Evolutionary conservation across 768 basidiomycete species (phyloP).

Genomic region (Tubosaeta brunneosetosa): DNA sequence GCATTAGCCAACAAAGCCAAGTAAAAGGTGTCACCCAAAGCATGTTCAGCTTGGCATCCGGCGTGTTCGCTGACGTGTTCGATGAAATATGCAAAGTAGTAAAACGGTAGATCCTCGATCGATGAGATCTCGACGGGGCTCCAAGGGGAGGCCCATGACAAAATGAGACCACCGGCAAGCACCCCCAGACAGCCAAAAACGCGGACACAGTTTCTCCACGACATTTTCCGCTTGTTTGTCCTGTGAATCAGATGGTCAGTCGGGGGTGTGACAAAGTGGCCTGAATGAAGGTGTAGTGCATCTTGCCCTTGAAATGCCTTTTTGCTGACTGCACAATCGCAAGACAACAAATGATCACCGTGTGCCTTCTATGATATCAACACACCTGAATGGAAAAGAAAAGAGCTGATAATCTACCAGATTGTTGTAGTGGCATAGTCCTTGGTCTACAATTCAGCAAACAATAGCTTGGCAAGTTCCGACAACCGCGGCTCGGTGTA

Average conservation of each 20-base stretch:
- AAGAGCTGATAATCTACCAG: constrained; percentile 76
- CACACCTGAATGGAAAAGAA: neutral
- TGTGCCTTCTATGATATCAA: constrained; percentile 5
- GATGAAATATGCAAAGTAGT: constrained; percentile 81
- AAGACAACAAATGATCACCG: constrained; percentile 90
- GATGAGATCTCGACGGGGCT: no score
- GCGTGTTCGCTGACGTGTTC: constrained; percentile 90
- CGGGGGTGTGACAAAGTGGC: neutral
- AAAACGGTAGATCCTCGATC: constrained; percentile 86
- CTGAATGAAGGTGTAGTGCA: constrained; percentile 81
- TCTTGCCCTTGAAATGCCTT: constrained; percentile 86
- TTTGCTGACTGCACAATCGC: constrained; percentile 89
- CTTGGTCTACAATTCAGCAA: constrained; percentile 91
- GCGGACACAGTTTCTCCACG: constrained; percentile 95
- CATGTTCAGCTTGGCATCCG: constrained; percentile 89
- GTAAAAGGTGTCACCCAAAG: constrained; percentile 44
- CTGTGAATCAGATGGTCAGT: constrained; percentile 36
- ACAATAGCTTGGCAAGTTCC: constrained; percentile 97
- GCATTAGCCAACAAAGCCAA: neutral
- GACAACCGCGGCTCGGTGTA: constrained; percentile 78
- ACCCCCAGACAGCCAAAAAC: constrained; percentile 85
- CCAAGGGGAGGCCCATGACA: no score
- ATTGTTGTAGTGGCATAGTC: constrained; percentile 99
- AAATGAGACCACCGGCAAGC: constrained; percentile 93
- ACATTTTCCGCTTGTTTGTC: constrained; percentile 98